A percentile compares a stretch with the other conserved stretches of the same genome.
These are phyloP conservation scores for Dictyostelium capitatum DNA, from an alignment of 78 protist genomes.

Conservation along the genomic window DNA sequence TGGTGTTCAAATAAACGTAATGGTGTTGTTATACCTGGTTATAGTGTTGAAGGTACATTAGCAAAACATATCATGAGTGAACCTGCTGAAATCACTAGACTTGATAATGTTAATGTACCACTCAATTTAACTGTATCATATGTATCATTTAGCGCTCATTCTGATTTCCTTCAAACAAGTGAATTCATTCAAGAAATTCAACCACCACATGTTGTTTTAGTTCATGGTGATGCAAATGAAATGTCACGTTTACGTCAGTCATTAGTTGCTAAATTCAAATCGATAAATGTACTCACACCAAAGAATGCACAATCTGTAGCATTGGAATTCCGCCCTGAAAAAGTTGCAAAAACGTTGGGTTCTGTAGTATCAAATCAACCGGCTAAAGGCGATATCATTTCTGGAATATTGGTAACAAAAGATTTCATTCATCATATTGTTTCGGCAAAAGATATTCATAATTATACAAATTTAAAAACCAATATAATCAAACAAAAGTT, in stretches of 20 bases:
- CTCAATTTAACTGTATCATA: conserved; percentile 74
- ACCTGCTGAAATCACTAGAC: conserved; percentile 61
- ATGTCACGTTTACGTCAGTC: conserved; percentile 86
- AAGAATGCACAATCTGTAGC: conserved; percentile 59
- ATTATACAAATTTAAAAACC: conserved; percentile 69
- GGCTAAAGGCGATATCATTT: background rate
- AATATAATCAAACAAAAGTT: conserved; percentile 60
- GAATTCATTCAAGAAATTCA: conserved; percentile 90
- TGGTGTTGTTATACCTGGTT: conserved; percentile 95
- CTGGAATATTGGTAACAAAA: conserved; percentile 81
- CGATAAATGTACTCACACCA: conserved; percentile 73
- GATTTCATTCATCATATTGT: conserved; percentile 78
- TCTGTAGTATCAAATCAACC: conserved; percentile 47
- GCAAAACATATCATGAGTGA: conserved; percentile 87
- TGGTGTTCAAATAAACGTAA: conserved; percentile 92
- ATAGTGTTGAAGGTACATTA: conserved; percentile 96
- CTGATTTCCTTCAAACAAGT: conserved; percentile 93
- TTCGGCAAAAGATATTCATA: conserved; percentile 61
- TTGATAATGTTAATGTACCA: conserved; percentile 65
- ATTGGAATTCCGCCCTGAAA: conserved; percentile 60
- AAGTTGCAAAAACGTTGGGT: conserved; percentile 79
- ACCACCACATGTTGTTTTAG: conserved; percentile 92
- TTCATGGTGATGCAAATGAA: conserved; percentile 94
- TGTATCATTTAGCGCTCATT: conserved; percentile 97
- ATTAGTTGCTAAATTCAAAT: conserved; percentile 63